A percentile compares a stretch with the other conserved stretches of the same genome.
These are phyloP conservation scores for Cicer yamashitae DNA, from an alignment of 306 rosid species.

Conservation along the genomic window DNA sequence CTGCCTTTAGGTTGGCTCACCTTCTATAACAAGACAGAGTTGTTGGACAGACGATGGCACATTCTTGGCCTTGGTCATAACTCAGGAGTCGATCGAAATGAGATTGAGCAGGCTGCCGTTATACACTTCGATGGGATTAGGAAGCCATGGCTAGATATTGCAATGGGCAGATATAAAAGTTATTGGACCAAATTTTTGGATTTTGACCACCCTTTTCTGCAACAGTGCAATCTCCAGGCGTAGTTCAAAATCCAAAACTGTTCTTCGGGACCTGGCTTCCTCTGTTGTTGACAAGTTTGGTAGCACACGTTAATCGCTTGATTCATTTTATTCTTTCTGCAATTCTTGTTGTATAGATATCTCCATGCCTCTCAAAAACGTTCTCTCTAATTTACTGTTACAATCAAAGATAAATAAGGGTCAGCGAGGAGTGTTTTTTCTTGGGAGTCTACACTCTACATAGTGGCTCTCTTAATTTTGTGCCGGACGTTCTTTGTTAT, in stretches of 20 bases:
- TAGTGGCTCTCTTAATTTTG: slow-evolving; percentile 21
- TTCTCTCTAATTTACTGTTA: slow-evolving; percentile 48
- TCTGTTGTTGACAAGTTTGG: slow-evolving; percentile 25
- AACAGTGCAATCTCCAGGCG: slow-evolving; percentile 80
- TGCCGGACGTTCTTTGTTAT: slow-evolving; percentile 15
- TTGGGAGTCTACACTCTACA: slow-evolving; percentile 44
- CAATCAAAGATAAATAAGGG: slow-evolving; percentile 46
- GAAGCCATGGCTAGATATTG: slow-evolving; percentile 63
- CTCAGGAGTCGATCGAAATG: slow-evolving; percentile 38
- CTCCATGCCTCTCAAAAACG: slow-evolving; percentile 44
- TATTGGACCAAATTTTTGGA: slow-evolving; percentile 75
- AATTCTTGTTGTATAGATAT: slow-evolving; percentile 60
- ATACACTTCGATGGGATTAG: slow-evolving; percentile 48
- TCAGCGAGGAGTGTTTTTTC: slow-evolving; percentile 28
- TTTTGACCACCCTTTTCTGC: slow-evolving; percentile 69
- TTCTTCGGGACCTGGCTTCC: slow-evolving; percentile 9
- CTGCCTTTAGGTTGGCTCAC: slow-evolving; percentile 48
- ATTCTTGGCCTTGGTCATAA: slow-evolving; percentile 47
- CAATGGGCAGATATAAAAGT: slow-evolving; percentile 69
- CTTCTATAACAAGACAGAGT: slow-evolving; percentile 42
- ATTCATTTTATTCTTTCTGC: slow-evolving; percentile 55
- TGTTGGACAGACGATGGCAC: slow-evolving; percentile 45
- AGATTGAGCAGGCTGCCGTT: slow-evolving; percentile 45
- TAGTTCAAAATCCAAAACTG: slow-evolving; percentile 43
- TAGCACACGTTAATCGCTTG: slow-evolving; percentile 26